Evolutionary conservation across 208 protist species (phyloP), one percentile per base, ranked within the genome.

Genomic region (Leishmania gerbilli): DNA sequence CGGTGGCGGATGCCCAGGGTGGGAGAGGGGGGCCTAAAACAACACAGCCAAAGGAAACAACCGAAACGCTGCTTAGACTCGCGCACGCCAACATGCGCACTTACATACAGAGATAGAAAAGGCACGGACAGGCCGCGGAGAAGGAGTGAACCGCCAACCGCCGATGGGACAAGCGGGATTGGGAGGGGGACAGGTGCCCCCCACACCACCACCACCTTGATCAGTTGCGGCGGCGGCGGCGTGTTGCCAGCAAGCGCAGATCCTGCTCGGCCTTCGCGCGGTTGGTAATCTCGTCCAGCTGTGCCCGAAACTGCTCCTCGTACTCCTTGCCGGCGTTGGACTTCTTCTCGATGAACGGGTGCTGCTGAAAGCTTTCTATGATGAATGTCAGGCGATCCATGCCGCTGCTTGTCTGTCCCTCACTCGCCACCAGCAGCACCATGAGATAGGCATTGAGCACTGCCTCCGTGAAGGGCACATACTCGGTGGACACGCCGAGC

Each of bases 401-500:
- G 1, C 94, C 94, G 74, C 86, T 88, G 55, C 82, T 84, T 34
- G 90, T 92, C 80, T 97, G 94, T 17, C 89, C 90, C 77, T 89
- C 87, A 47, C 82, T 88, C 31, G 90, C 88, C 3, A 95, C 91
- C 56, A 95, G 87, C 45, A 97, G 84, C 76, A 93, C 88, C 92
- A 97, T 95, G 24, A 96, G 83, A 71, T 91, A 97, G 24, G 91
- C 89, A 64, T 95, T 95, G 9, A 97, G 78, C 47, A 86, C 78
- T 19, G 90, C 84, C 49, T 91, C 88, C 37, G 86, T 94, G 71
- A 90, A 95, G 49, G 62, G 84, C 11, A 88, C 62, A 72, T 91
- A 84, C 34, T 92, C 78, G 75, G 86, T 87, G 67, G 80, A 82
- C 24, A 87, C 88, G 31, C 87, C 88, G 6, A 97, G 88, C 77